These are phyloP conservation scores for Acanthamoeba lugdunensis DNA, from an alignment of 208 protist species.

Conservation along the genomic window DNA sequence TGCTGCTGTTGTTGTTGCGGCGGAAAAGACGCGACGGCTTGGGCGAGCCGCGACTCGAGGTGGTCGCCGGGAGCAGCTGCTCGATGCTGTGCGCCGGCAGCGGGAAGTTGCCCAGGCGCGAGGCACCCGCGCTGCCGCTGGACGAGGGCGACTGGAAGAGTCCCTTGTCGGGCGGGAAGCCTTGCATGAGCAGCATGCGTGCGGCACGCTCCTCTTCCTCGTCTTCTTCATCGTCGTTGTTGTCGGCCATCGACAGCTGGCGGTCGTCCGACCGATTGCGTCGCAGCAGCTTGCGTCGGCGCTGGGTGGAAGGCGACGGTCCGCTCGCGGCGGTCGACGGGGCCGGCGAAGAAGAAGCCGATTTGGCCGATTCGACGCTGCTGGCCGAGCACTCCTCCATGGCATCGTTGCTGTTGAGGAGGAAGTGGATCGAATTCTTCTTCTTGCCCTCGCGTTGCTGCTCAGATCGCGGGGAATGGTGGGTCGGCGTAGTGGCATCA, in stretches of 20 bases:
- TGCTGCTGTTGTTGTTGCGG: background rate
- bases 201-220: slow-evolving; percentile 18
- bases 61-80: background rate
- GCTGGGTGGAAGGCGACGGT: background rate
- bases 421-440: slow-evolving; percentile 54
- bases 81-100: slow-evolving; percentile 40
- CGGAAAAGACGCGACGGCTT: background rate
- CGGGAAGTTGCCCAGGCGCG: slow-evolving; percentile 17
- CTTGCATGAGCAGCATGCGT: slow-evolving; percentile 6
- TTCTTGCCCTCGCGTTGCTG: slow-evolving; percentile 7
- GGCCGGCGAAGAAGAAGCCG: background rate
- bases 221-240: background rate
- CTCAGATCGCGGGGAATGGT: background rate
- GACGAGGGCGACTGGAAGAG: background rate
- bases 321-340: background rate
- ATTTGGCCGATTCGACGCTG: background rate
- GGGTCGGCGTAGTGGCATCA: background rate
- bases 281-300: background rate
- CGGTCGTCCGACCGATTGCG: background rate
- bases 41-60: background rate
- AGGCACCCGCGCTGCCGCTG: background rate
- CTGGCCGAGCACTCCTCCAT: background rate
- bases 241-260: background rate
- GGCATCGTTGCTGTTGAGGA: slow-evolving; percentile 40
- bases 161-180: background rate